These are phyloP conservation scores for Capronia americana DNA, from an alignment of 2,329 filamentous ascomycete species.

Conservation along the genomic window DNA sequence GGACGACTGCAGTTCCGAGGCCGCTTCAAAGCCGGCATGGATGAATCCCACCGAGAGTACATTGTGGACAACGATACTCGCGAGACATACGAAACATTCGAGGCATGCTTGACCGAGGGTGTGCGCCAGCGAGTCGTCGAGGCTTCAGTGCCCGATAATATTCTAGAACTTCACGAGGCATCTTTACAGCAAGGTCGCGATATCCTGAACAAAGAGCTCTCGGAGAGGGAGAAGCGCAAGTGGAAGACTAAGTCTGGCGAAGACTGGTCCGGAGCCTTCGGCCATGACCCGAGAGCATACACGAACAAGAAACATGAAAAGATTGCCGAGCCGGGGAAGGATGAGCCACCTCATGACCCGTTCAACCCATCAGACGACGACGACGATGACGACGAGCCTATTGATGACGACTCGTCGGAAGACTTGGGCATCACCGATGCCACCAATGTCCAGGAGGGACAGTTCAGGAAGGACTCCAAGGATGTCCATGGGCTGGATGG, in stretches of 20 bases:
- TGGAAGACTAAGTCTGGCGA: slow-evolving; percentile 82
- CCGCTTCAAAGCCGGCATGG: slow-evolving; percentile 87
- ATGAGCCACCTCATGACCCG: slow-evolving; percentile 60
- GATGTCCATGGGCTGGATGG: slow-evolving; percentile 37
- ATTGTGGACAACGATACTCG: slow-evolving; percentile 85
- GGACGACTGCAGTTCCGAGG: slow-evolving; percentile 81
- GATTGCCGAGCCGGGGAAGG: slow-evolving; percentile 62
- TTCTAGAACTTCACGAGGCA: slow-evolving; percentile 79
- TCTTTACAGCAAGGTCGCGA: slow-evolving; percentile 81
- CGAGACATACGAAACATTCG: slow-evolving; percentile 94
- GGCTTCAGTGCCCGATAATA: slow-evolving; percentile 73
- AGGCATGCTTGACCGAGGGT: slow-evolving; percentile 87
- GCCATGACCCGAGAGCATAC: slow-evolving; percentile 71
- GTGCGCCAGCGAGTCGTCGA: slow-evolving; percentile 74
- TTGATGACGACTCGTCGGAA: slow-evolving; percentile 46
- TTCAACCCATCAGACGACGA: slow-evolving; percentile 54
- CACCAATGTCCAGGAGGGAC: slow-evolving; percentile 40
- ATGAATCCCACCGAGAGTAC: slow-evolving; percentile 82
- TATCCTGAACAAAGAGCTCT: slow-evolving; percentile 72
- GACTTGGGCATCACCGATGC: slow-evolving; percentile 67
- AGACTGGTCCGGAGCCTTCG: slow-evolving; percentile 88
- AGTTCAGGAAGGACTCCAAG: slow-evolving; percentile 39
- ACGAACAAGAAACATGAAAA: slow-evolving; percentile 61
- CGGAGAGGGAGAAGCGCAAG: slow-evolving; percentile 72
- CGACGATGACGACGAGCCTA: slow-evolving; percentile 41